Base-by-base conservation (phyloP, 2,329 filamentous ascomycete species). In the Trichoderma atroviride region DNA sequence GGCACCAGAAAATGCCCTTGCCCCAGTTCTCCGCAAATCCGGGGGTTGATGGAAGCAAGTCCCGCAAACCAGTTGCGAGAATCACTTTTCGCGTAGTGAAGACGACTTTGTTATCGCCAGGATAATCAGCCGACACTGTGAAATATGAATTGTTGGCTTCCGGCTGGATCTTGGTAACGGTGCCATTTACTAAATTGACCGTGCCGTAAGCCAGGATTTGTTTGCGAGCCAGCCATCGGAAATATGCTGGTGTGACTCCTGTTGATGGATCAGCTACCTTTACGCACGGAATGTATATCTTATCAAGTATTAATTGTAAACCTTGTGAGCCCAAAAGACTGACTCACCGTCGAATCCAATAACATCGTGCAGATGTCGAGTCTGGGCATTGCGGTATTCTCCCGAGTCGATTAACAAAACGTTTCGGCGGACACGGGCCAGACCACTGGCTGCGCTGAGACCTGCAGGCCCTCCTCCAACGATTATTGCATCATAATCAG, bases 1-100 rank as follows among this genome's bases (percentile, higher is more conserved):
- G 87, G 67, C 88, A 90, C 86, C 87, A 89, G 78, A 79, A 89
- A 63, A 89, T 84, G 6, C 88, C 88, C 70, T 85, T 81, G 60
- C 86, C 87, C 83, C 85, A 90, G 73, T 83, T 84, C 67, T 88
- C 84, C 9, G 72, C 37, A 0, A 89, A 66, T 0, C 88, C 88
- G 0, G 87, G 87, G 0, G 86, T 89, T 0, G 69, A 27, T 0
- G 88, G 87, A 2, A 90, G 77, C 29, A 87, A 75, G 73, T 89
- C 87, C 7, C 77, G 78, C 24, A 90, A 76, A 5, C 88, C 88
- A 0, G 87, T 89, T 27, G 82, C 87, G 4, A 90, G 82, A 40
- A 90, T 78, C 43, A 90, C 75, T 73, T 87, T 88, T 70, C 84
- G 83, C 1, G 87, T 82, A 0, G 80, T 83, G 70, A 85, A 78